Evolutionary conservation across 371 early-diverging fungal species (phyloP).

Genomic region (Enterocytospora artemiae): DNA sequence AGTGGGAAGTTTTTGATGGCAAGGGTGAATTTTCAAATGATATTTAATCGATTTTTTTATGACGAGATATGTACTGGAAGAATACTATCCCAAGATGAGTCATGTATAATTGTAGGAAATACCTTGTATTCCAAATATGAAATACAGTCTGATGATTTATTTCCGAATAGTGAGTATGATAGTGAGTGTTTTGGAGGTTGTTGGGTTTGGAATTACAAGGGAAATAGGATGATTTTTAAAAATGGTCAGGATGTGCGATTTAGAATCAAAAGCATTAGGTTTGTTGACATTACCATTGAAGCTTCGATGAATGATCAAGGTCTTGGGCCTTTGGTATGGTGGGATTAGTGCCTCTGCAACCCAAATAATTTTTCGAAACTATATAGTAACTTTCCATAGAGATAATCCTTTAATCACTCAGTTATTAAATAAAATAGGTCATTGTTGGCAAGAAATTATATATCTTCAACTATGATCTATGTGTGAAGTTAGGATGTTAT

Average conservation of each 20-base stretch:
- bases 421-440: too few species aligned
- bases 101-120: slow-evolving; percentile 17
- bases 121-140: slow-evolving; percentile 14
- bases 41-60: slow-evolving; percentile 35
- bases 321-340: slow-evolving; percentile 37
- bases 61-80: slow-evolving; percentile 33
- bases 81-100: slow-evolving; percentile 19
- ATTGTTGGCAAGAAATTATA: too few species aligned
- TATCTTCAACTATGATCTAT: too few species aligned
- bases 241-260: slow-evolving; percentile 25
- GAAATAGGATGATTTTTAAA: slow-evolving; percentile 13
- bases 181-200: slow-evolving; percentile 2
- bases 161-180: slow-evolving; percentile 24
- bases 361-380: too few species aligned
- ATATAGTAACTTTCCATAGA: too few species aligned
- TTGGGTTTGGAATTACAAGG: slow-evolving; percentile 45
- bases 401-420: too few species aligned
- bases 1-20: slow-evolving; percentile 22
- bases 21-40: slow-evolving; percentile 22
- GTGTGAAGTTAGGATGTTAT: too few species aligned
- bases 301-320: slow-evolving; percentile 29
- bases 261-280: slow-evolving; percentile 17
- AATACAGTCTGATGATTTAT: slow-evolving; percentile 5
- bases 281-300: neutral
- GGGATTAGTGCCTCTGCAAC: too few species aligned